These are phyloP conservation scores for Heteromeles arbutifolia DNA, from an alignment of 306 rosid species.

Conservation along the genomic window DNA sequence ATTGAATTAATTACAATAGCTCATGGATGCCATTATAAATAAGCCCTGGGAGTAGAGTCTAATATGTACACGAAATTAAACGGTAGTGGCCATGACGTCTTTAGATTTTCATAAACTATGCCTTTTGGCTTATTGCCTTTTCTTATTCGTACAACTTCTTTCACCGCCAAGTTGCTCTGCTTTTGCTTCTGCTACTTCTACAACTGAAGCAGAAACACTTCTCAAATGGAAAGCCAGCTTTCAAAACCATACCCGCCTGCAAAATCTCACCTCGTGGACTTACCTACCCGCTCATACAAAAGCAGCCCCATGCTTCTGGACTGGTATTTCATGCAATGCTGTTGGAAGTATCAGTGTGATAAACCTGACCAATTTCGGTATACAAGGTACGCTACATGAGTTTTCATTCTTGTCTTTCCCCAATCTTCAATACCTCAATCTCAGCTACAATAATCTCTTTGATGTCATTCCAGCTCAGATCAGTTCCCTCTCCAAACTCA, in stretches of 20 bases:
- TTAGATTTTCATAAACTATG: not conserved
- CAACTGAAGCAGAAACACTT: no score
- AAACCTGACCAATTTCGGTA: not conserved
- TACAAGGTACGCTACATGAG: not conserved
- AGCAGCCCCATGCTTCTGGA: not conserved
- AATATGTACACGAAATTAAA: no score
- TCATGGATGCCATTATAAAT: no score
- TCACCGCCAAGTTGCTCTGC: accelerated
- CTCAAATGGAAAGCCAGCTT: not conserved
- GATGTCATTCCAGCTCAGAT: not conserved
- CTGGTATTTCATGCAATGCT: not conserved
- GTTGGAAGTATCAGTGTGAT: not conserved
- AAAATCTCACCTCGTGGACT: constrained; percentile 8
- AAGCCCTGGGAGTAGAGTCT: no score
- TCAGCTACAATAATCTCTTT: not conserved
- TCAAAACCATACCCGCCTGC: not conserved
- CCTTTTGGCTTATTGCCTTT: no score
- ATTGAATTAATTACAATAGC: no score
- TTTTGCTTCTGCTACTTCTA: no score
- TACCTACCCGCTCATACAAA: not conserved
- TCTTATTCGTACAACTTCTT: no score
- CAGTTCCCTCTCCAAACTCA: not conserved
- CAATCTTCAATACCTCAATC: not conserved
- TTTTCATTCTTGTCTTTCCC: not conserved
- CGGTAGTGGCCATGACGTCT: not conserved